Evolutionary conservation across 2,329 filamentous ascomycete species (phyloP).

Genomic region (Aureobasidium melanogenum): DNA sequence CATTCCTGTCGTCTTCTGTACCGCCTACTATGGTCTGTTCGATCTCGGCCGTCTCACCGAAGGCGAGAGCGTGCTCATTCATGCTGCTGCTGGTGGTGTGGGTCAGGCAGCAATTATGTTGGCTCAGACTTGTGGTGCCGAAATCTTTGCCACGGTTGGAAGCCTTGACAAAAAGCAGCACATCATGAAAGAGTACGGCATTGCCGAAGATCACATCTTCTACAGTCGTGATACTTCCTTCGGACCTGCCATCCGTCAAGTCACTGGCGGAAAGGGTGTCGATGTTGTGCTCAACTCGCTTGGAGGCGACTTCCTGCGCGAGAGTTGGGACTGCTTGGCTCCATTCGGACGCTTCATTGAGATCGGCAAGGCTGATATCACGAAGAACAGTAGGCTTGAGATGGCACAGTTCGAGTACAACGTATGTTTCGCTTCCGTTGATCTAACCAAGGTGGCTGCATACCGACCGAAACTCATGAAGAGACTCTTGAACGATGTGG

Average conservation of each 20-base stretch:
- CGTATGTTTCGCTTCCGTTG: conserved; percentile 13
- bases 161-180: neutral
- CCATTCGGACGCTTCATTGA: conserved; percentile 23
- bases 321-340: conserved; percentile 20
- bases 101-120: conserved; percentile 2
- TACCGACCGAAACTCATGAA: conserved; percentile 15
- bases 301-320: conserved; percentile 20
- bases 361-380: conserved; percentile 18
- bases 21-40: conserved; percentile 23
- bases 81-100: neutral
- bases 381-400: conserved; percentile 11
- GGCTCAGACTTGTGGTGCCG: neutral
- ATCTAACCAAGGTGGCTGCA: conserved; percentile 7
- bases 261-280: conserved; percentile 21
- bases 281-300: conserved; percentile 26
- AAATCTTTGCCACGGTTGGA: conserved; percentile 6
- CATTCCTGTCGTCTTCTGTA: conserved; percentile 19
- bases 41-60: conserved; percentile 20
- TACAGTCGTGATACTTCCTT: conserved; percentile 21
- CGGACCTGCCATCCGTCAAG: conserved; percentile 17
- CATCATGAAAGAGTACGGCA: conserved; percentile 2
- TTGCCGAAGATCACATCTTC: conserved; percentile 24
- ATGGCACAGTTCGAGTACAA: conserved; percentile 19
- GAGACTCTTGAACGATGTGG: conserved; percentile 15
- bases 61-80: conserved; percentile 21